A percentile compares a stretch with the other conserved stretches of the same genome.
phyloP scores from a whole-genome alignment of 2,329 filamentous ascomycete genomes.

The Colletotrichum sp. region DNA sequence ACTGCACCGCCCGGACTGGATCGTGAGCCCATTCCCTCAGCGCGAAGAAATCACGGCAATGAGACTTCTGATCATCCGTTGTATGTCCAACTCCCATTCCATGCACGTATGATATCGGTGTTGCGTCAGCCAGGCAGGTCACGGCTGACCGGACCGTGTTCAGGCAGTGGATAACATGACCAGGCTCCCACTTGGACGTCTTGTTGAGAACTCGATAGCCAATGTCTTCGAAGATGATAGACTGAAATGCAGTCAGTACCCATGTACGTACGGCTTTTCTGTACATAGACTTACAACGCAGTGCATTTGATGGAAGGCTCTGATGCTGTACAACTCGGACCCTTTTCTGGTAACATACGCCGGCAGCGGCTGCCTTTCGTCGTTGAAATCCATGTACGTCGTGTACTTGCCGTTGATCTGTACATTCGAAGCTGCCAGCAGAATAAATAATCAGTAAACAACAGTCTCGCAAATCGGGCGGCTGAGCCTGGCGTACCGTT shows the following conservation, averaged over 20 bases:
- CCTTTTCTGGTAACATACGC: not conserved
- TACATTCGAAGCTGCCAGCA: not conserved
- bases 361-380: not conserved
- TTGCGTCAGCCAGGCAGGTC: slow-evolving; percentile 3
- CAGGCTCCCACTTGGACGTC: slow-evolving; percentile 5
- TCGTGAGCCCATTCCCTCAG: slow-evolving; percentile 12
- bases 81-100: slow-evolving; percentile 14
- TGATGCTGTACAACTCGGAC: slow-evolving; percentile 8
- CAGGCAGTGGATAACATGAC: slow-evolving; percentile 9
- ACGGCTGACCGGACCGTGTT: slow-evolving; percentile 3
- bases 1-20: not conserved
- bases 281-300: not conserved
- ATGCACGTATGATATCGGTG: slow-evolving; percentile 3
- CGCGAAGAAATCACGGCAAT: slow-evolving; percentile 11
- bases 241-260: not conserved
- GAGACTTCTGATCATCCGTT: slow-evolving; percentile 1
- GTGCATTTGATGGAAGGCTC: slow-evolving; percentile 14
- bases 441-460: not conserved
- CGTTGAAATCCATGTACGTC: slow-evolving; percentile 7
- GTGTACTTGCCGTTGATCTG: slow-evolving; percentile 8
- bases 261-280: fast-evolving
- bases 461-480: not conserved
- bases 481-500: not conserved
- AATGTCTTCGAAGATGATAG: slow-evolving; percentile 4
- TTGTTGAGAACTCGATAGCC: slow-evolving; percentile 7